A percentile compares a stretch with the other conserved stretches of the same genome.
phyloP scores from a whole-genome alignment of 2,329 filamentous ascomycete species.

The Zarea fungicola region DNA sequence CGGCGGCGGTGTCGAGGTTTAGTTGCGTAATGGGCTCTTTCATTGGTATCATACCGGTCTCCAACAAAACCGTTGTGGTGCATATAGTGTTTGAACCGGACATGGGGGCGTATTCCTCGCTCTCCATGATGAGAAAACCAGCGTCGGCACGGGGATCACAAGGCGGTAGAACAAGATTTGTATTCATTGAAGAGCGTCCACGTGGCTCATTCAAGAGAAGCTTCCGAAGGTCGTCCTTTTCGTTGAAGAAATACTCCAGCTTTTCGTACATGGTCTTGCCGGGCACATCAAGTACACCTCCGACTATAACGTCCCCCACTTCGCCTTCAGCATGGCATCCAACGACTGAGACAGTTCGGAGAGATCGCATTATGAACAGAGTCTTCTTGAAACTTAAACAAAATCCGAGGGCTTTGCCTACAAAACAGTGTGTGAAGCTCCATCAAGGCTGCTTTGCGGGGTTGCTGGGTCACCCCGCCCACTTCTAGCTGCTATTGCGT shows the following conservation, averaged over 20 bases:
- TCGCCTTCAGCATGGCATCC: slow-evolving; percentile 36
- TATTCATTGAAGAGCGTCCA: slow-evolving; percentile 35
- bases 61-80: slow-evolving; percentile 38
- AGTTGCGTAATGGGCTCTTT: slow-evolving; percentile 37
- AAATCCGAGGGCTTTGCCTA: too few relatives aligned
- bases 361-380: slow-evolving; percentile 9
- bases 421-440: too few relatives aligned
- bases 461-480: too few relatives aligned
- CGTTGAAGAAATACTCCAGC: slow-evolving; percentile 34
- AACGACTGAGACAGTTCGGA: slow-evolving; percentile 25
- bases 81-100: slow-evolving; percentile 42
- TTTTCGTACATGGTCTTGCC: slow-evolving; percentile 45
- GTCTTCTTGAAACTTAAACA: too few relatives aligned
- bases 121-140: slow-evolving; percentile 42
- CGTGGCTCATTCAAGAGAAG: slow-evolving; percentile 42
- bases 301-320: slow-evolving; percentile 44
- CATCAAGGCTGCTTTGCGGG: too few relatives aligned
- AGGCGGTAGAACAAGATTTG: slow-evolving; percentile 36
- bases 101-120: slow-evolving; percentile 35
- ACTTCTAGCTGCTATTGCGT: too few relatives aligned
- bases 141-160: slow-evolving; percentile 40
- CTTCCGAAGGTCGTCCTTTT: slow-evolving; percentile 35
- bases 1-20: slow-evolving; percentile 39
- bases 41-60: slow-evolving; percentile 43
- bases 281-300: slow-evolving; percentile 39